Evolutionary conservation across 2,329 filamentous ascomycete genomes (phyloP), one percentile per base, ranked within the genome.

Genomic region (Madurella mycetomatis): DNA sequence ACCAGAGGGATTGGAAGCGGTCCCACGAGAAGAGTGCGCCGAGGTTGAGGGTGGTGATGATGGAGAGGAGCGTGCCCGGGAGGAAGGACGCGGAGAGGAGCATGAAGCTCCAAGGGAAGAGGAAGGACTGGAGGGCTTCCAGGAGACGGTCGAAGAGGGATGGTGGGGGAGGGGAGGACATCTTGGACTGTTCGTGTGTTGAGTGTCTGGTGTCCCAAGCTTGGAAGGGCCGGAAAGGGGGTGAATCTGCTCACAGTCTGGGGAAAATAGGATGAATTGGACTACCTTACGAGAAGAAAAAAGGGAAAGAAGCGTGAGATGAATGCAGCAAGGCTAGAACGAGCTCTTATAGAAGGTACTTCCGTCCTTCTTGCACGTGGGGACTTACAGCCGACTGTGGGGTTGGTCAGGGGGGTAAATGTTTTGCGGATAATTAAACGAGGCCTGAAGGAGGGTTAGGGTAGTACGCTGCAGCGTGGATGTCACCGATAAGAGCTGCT

Each of bases 1-100:
- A 88, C 79, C 83, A 85, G 58, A 69, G 73, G 2, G 73, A 68
- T 41, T 69, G 72, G 51, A 83, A 70, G 18, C 64, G 65, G 2
- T 68, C 64, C 1, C 69, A 72, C 16, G 72, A 76, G 43, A 78
- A 47, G 16, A 82, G 68, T 5, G 71, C 66, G 51, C 55, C 34
- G 52, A 69, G 67, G 45, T 74, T 62, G 44, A 64, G 58, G 9
- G 64, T 59, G 31, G 61, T 60, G 44, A 79, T 13, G 34, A 84
- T 71, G 12, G 65, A 57, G 37, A 70, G 34, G 47, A 85, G 64
- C 1, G 83, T 82, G 19, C 61, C 53, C 0, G 82, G 80, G 15
- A 86, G 70, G 66, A 76, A 80, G 55, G 67, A 68, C 25, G 75
- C 64, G 0, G 80, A 75, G 16, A 73, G 59, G 49, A 60, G 59